Evolutionary conservation across 352 stramenopile genomes (phyloP).

Genomic region (Globisporangium barbulae): DNA sequence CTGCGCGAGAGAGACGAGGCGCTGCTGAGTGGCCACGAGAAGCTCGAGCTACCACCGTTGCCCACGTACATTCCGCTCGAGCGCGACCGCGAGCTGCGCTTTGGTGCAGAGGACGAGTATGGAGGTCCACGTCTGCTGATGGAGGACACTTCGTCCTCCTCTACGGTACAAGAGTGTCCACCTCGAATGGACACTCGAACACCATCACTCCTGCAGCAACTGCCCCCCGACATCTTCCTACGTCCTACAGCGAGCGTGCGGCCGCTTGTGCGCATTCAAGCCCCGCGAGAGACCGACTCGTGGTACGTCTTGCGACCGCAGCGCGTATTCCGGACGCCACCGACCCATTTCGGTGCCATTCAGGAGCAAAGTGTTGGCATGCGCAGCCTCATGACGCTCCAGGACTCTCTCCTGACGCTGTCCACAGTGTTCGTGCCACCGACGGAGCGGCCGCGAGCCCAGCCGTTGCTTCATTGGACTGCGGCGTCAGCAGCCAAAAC

Average conservation of each 20-base stretch:
- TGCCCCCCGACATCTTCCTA: slow-evolving; percentile 48
- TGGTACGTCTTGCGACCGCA: slow-evolving; percentile 43
- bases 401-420: slow-evolving; percentile 16
- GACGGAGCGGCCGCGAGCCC: slow-evolving; percentile 22
- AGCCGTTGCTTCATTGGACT: slow-evolving; percentile 21
- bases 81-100: slow-evolving; percentile 28
- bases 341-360: slow-evolving; percentile 31
- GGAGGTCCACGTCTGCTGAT: slow-evolving; percentile 5
- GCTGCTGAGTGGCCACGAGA: slow-evolving; percentile 60
- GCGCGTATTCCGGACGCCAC: slow-evolving; percentile 41
- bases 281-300: slow-evolving; percentile 44
- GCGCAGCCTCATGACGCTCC: slow-evolving; percentile 29
- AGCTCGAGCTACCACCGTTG: slow-evolving; percentile 46
- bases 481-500: neutral
- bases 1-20: slow-evolving; percentile 64
- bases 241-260: slow-evolving; percentile 47
- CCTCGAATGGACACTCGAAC: slow-evolving; percentile 13
- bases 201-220: slow-evolving; percentile 37
- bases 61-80: slow-evolving; percentile 63
- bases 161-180: neutral
- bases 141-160: too few relatives aligned
- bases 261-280: slow-evolving; percentile 35
- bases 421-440: slow-evolving; percentile 21
- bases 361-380: slow-evolving; percentile 40
- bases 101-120: slow-evolving; percentile 50